Evolutionary conservation across 805 yeast species (phyloP).

Genomic region (Danielia reshetovae): DNA sequence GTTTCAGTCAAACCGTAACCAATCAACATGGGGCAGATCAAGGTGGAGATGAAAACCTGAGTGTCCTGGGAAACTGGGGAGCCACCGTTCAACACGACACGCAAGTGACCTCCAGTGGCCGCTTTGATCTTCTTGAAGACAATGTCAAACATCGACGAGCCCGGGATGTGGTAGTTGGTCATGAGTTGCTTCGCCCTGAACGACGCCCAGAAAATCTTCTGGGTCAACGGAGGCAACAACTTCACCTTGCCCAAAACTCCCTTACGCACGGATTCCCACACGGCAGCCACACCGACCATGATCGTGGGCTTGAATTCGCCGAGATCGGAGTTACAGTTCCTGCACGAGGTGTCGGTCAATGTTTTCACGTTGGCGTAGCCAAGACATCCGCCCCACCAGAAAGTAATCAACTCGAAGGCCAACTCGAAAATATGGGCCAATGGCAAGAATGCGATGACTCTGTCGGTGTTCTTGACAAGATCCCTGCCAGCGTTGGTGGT

Average conservation of each 20-base stretch:
- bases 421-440: slow-evolving; percentile 95
- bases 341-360: slow-evolving; percentile 73
- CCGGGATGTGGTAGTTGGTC: slow-evolving; percentile 66
- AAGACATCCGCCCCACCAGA: slow-evolving; percentile 85
- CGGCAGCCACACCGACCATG: slow-evolving; percentile 99
- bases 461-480: slow-evolving; percentile 53
- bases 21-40: slow-evolving; percentile 80
- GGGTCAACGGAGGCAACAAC: slow-evolving; percentile 59
- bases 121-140: slow-evolving; percentile 85
- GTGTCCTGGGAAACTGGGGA: slow-evolving; percentile 82
- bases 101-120: slow-evolving; percentile 91
- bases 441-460: slow-evolving; percentile 85
- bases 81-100: slow-evolving; percentile 81
- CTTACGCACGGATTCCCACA: slow-evolving; percentile 94
- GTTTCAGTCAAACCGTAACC: slow-evolving; percentile 98
- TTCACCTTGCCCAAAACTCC: slow-evolving; percentile 79
- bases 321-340: slow-evolving; percentile 86
- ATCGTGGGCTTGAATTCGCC: slow-evolving; percentile 82
- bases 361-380: slow-evolving; percentile 96
- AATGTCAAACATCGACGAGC: slow-evolving; percentile 66
- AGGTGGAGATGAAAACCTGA: slow-evolving; percentile 71
- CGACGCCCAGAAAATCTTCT: slow-evolving; percentile 87
- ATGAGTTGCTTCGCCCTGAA: slow-evolving; percentile 67
- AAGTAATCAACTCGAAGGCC: slow-evolving; percentile 72
- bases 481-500: slow-evolving; percentile 54